phyloP scores from a whole-genome alignment of 345 rosid genomes.

The Heritiera fomes region DNA sequence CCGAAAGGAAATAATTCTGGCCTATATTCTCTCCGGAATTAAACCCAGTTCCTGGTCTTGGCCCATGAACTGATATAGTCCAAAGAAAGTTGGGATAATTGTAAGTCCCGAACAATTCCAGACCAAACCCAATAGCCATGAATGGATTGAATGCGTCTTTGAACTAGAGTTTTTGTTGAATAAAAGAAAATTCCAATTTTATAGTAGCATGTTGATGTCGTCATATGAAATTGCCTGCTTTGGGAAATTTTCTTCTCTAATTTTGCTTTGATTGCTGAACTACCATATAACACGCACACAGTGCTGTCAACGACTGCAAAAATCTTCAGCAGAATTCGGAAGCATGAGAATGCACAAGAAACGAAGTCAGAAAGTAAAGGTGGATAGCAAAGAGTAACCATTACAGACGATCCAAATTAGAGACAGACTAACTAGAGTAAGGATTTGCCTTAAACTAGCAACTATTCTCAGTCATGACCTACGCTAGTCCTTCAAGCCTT shows the following conservation, averaged over 20 bases:
- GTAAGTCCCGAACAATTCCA: too few relatives aligned
- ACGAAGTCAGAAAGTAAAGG: conserved; percentile 6
- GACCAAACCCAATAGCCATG: too few relatives aligned
- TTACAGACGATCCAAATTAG: not conserved
- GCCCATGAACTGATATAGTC: not conserved
- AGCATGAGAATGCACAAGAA: not conserved
- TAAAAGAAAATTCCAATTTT: too few relatives aligned
- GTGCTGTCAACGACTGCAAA: not conserved
- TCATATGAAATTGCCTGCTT: too few relatives aligned
- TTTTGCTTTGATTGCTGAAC: too few relatives aligned
- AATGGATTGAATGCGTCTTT: too few relatives aligned
- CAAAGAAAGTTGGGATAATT: not conserved
- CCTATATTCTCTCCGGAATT: not conserved
- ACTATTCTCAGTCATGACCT: conserved; percentile 4
- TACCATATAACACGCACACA: not conserved
- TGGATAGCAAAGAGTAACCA: conserved; percentile 1
- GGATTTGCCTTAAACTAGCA: not conserved
- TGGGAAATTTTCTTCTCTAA: too few relatives aligned
- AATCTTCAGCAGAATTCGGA: not conserved
- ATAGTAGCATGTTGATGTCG: too few relatives aligned
- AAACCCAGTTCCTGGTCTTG: not conserved
- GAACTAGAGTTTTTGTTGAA: too few relatives aligned
- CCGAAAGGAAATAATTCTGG: not conserved
- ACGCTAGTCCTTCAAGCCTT: not conserved
- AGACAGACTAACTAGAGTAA: not conserved